Percentiles rank a stretch among this genome's conserved stretches.
Evolutionary conservation across 179 eudicot species (phyloP).

Genomic region (Drosera spatulata): DNA sequence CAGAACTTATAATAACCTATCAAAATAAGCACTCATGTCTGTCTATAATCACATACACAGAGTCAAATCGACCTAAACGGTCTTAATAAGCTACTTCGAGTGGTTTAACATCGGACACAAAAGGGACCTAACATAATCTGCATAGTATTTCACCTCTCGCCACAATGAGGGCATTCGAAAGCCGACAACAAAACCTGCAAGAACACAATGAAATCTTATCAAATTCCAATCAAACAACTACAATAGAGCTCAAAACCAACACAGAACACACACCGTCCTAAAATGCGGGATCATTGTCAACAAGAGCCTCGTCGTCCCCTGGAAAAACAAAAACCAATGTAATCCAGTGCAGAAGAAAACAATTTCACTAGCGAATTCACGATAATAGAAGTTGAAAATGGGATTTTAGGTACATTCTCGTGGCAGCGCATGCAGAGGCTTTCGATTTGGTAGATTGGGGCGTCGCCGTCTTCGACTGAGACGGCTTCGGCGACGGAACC

Average conservation of each 20-base stretch:
- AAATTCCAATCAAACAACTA: not conserved
- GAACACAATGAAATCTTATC: not conserved
- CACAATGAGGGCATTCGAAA: constrained; percentile 92
- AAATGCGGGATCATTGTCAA: constrained; percentile 72
- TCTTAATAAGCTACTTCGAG: no score
- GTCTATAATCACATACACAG: no score
- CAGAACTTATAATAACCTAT: no score
- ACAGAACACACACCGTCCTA: constrained; percentile 44
- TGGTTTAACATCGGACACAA: no score
- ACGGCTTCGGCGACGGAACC: constrained; percentile 71
- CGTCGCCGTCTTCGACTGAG: constrained; percentile 36
- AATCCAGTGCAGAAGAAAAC: not conserved
- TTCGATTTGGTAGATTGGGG: constrained; percentile 62
- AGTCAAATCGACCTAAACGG: no score
- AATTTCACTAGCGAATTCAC: not conserved
- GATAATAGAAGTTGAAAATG: constrained; percentile 1
- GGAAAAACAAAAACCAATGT: constrained; percentile 9
- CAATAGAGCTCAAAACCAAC: not conserved
- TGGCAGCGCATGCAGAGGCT: constrained; percentile 89
- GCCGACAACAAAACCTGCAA: constrained; percentile 87
- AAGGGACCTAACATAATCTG: no score
- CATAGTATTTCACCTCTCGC: constrained; percentile 56
- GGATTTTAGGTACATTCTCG: constrained; percentile 36
- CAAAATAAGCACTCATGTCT: no score
- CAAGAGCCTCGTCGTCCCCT: constrained; percentile 75